Percentiles rank a stretch among this genome's conserved stretches.
phyloP scores from a whole-genome alignment of 306 rosid species.

The Ormosia semicastrata region DNA sequence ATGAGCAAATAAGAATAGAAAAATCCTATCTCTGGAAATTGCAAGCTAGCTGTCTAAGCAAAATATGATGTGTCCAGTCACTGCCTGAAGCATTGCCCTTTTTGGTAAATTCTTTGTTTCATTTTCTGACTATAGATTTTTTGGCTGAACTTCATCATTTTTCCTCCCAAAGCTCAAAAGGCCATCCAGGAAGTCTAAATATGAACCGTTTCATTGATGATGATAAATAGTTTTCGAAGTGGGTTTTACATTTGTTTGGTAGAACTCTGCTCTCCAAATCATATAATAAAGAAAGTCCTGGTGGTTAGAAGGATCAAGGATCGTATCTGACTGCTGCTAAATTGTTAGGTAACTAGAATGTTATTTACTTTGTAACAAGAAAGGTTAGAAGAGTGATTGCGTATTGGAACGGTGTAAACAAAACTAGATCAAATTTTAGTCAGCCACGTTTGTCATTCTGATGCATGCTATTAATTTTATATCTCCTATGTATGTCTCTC shows the following conservation, averaged over 20 bases:
- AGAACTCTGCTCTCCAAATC: neutral
- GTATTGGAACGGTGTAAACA: neutral
- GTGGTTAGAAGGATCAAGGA: neutral
- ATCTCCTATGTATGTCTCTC: neutral
- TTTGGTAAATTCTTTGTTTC: neutral
- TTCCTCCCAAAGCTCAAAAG: neutral
- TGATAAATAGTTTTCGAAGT: neutral
- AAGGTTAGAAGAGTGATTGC: neutral
- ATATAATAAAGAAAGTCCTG: neutral
- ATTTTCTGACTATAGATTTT: neutral
- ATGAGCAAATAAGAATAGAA: constrained; percentile 3
- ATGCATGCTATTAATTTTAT: neutral
- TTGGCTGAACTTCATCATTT: neutral
- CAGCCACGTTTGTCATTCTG: neutral
- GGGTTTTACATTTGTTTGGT: neutral
- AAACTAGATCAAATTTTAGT: neutral
- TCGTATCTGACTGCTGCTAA: neutral
- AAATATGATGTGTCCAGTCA: neutral
- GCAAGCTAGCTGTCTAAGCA: neutral
- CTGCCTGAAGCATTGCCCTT: neutral
- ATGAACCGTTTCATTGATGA: neutral
- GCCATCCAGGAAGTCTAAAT: neutral
- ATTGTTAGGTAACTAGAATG: neutral
- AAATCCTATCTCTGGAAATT: neutral
- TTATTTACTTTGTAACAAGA: neutral